Base-by-base conservation (phyloP, 2,329 filamentous ascomycete species). In the Saccharata proteae region DNA sequence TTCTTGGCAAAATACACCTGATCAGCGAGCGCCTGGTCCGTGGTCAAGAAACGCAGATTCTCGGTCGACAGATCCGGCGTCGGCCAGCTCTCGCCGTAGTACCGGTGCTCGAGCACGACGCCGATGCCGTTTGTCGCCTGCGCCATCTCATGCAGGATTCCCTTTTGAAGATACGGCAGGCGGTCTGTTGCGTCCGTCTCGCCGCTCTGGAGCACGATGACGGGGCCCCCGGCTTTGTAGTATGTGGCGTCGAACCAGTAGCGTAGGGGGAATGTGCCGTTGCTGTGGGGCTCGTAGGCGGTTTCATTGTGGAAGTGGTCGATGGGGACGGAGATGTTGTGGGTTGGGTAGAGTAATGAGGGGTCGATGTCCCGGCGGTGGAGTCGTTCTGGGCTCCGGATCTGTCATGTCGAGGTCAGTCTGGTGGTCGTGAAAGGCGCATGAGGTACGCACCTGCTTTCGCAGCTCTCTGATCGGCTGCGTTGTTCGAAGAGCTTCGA, bases 261-360 rank as follows among this genome's bases (percentile, higher is more conserved):
- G 8, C 82, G 71, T 28, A 88, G 60, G 14, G 71, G 55, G 53
- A 84, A 93, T 2, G 58, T 69, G 16, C 54, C 76, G 42, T 78
- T 61, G 6, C 68, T 72, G 52, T 92, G 83, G 20, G 84, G 82
- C 51, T 77, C 80, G 48, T 92, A 92, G 29, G 65, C 61, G 2
- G 74, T 70, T 33, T 85, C 77, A 46, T 88, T 83, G 55, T 80
- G 80, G 58, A 90, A 92, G 49, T 90, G 81, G 52, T 93, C 83
- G 19, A 92, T 62, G 1, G 70, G 71, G 2, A 70, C 64, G 0
- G 65, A 64, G 35, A 74, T 48, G 40, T 67, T 70, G 46, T 68
- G 48, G 16, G 52, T 59, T 3, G 65, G 58, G 42, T 68, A 71
- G 7, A 61, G 43, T 12, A 46, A 26, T 3, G 42, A 39, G 2